Evolutionary conservation across 331 rosid genomes (phyloP).

Genomic region (Telfairia occidentalis): DNA sequence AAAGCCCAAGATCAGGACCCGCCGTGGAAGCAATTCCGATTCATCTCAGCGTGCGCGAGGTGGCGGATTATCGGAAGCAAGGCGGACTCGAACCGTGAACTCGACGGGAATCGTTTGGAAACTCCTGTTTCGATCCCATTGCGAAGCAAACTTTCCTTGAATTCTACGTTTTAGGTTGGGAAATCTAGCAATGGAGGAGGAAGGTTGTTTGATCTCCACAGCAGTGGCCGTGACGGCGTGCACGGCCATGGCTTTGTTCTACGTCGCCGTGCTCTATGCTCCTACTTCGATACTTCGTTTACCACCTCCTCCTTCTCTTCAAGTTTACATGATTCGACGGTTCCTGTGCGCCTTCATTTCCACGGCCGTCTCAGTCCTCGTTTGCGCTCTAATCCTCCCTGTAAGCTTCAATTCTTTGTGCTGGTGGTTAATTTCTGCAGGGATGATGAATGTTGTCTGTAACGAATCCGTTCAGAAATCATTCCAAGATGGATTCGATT

Average conservation of each 20-base stretch:
- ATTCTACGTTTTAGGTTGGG: neutral
- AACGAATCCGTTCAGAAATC: neutral
- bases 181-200: slow-evolving; percentile 38
- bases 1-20: too few relatives aligned
- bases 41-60: neutral
- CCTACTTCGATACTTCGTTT: slow-evolving; percentile 70
- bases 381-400: slow-evolving; percentile 47
- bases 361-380: slow-evolving; percentile 38
- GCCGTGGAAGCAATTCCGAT: neutral
- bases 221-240: slow-evolving; percentile 38
- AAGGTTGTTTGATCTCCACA: slow-evolving; percentile 26
- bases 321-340: slow-evolving; percentile 55
- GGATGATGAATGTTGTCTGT: neutral
- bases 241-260: slow-evolving; percentile 52
- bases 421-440: neutral
- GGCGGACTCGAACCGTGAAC: neutral
- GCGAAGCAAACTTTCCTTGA: neutral
- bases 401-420: slow-evolving; percentile 26
- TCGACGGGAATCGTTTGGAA: neutral
- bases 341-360: slow-evolving; percentile 67
- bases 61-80: neutral
- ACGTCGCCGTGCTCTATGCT: slow-evolving; percentile 57
- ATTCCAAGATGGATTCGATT: neutral
- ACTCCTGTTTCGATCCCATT: too few relatives aligned
- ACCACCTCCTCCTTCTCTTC: slow-evolving; percentile 59